A percentile compares a stretch with the other conserved stretches of the same genome.
These are phyloP conservation scores for Breynia disticha DNA, from an alignment of 441 rosid species.

Conservation along the genomic window DNA sequence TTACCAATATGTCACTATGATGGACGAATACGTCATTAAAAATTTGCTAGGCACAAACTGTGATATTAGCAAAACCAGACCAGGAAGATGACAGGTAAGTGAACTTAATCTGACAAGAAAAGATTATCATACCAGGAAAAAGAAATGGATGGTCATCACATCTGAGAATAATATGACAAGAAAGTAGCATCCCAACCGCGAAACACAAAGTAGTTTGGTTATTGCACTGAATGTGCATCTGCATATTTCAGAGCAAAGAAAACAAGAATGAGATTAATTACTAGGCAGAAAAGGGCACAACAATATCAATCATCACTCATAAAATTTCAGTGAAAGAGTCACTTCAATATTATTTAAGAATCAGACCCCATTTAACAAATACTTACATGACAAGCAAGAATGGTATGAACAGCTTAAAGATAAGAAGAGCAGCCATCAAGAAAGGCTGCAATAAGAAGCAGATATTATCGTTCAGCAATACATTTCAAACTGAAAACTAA, in stretches of 20 bases:
- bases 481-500: constrained; percentile 8
- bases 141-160: constrained; percentile 92
- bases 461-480: constrained; percentile 9
- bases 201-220: constrained; percentile 62
- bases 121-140: constrained; percentile 64
- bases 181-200: constrained; percentile 89
- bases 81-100: no score
- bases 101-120: background rate
- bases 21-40: no score
- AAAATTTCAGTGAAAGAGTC: no score
- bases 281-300: background rate
- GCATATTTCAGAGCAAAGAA: constrained; percentile 19
- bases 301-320: constrained; percentile 5
- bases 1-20: no score
- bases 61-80: no score
- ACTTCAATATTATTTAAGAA: no score
- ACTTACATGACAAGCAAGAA: constrained; percentile 97
- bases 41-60: no score
- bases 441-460: constrained; percentile 58
- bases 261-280: background rate
- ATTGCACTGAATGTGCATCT: constrained; percentile 91
- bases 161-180: constrained; percentile 87
- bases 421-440: constrained; percentile 89
- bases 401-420: constrained; percentile 94
- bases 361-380: no score